phyloP scores from a whole-genome alignment of 208 protist genomes.

The Tritrichomonas foetus region DNA sequence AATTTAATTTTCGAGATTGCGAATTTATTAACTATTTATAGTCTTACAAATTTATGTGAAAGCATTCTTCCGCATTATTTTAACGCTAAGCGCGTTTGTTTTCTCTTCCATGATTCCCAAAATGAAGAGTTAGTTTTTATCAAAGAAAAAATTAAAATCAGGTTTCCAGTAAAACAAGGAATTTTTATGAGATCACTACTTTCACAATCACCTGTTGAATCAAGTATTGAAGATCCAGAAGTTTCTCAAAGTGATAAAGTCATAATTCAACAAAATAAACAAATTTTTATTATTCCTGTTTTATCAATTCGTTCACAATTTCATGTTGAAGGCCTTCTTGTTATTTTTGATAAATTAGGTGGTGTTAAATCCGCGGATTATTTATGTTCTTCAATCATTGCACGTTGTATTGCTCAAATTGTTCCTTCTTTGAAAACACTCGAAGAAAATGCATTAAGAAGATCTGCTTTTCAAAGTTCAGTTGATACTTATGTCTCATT shows the following conservation, averaged over 20 bases:
- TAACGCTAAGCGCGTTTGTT: not conserved
- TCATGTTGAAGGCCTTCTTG: not conserved
- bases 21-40: not conserved
- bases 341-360: not conserved
- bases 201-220: not conserved
- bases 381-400: not conserved
- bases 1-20: not conserved
- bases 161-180: not conserved
- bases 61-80: not conserved
- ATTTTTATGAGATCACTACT: not conserved
- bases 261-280: not conserved
- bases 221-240: not conserved
- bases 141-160: not conserved
- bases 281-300: slow-evolving; percentile 15
- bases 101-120: not conserved
- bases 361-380: not conserved
- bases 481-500: not conserved
- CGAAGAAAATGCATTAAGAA: not conserved
- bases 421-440: not conserved
- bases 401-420: not conserved
- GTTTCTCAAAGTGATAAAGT: not conserved
- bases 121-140: not conserved
- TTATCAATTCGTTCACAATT: not conserved
- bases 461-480: not conserved
- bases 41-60: not conserved